A percentile compares a stretch with the other conserved stretches of the same genome.
phyloP scores from a whole-genome alignment of 2,329 filamentous ascomycete genomes.

The Aciculosporium take region DNA sequence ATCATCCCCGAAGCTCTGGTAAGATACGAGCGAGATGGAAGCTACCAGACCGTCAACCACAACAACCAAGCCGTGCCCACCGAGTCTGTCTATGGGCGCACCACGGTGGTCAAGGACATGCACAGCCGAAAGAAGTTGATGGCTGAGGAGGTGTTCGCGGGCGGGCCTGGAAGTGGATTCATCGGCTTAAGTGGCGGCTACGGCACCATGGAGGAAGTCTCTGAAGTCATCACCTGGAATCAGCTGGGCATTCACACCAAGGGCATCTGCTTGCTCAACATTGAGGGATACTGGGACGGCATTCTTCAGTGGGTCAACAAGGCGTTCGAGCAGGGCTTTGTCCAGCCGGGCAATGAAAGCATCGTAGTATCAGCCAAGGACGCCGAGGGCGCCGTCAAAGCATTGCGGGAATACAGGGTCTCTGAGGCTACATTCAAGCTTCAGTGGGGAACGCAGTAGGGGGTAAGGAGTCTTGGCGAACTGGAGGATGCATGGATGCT shows the following conservation, averaged over 20 bases:
- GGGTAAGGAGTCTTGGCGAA: not conserved
- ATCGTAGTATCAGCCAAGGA: conserved; percentile 68
- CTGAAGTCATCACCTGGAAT: conserved; percentile 88
- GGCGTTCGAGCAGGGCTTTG: conserved; percentile 63
- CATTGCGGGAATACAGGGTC: conserved; percentile 59
- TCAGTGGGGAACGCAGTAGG: conserved; percentile 59
- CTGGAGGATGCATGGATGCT: not conserved
- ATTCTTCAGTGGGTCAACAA: conserved; percentile 68
- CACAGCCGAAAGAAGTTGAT: conserved; percentile 91
- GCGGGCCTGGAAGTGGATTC: conserved; percentile 75
- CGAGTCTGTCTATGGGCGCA: conserved; percentile 57
- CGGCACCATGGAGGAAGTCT: conserved; percentile 90
- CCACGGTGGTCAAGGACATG: conserved; percentile 88
- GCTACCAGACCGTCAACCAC: conserved; percentile 30
- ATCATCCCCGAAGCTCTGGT: conserved; percentile 84
- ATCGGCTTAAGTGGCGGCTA: conserved; percentile 81
- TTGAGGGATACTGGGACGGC: conserved; percentile 86
- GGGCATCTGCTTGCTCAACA: conserved; percentile 70
- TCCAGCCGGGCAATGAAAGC: conserved; percentile 51
- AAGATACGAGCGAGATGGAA: conserved; percentile 56
- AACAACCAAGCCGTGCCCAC: conserved; percentile 46
- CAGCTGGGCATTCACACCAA: conserved; percentile 81
- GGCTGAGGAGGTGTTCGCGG: conserved; percentile 72
- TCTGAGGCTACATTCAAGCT: conserved; percentile 65
- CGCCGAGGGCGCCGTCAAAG: conserved; percentile 56